Percentiles rank a stretch among this genome's conserved stretches.
Conservation (phyloP, 2,329 filamentous ascomycete species). For the Fusarium xyrophilum region DNA sequence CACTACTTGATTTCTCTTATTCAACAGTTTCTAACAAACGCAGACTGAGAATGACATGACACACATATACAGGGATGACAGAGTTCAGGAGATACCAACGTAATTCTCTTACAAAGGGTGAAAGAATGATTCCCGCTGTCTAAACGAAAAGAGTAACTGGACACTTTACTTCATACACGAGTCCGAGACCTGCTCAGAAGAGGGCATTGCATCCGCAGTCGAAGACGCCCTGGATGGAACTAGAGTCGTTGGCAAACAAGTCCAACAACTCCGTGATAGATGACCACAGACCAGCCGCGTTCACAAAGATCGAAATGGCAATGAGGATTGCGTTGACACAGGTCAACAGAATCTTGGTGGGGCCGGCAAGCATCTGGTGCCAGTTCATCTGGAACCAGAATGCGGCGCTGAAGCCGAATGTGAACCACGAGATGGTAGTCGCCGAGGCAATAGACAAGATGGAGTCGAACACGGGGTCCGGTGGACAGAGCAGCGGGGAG, state of each 20-base stretch:
- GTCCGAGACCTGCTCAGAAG: conserved; percentile 38
- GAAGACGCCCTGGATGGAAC: conserved; percentile 44
- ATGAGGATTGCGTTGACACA: conserved; percentile 44
- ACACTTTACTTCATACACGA: conserved; percentile 10
- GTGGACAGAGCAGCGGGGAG: conserved; percentile 44
- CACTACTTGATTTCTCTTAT: conserved; percentile 41
- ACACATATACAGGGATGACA: conserved; percentile 36
- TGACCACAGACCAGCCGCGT: conserved; percentile 47
- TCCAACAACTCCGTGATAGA: conserved; percentile 44
- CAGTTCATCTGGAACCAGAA: conserved; percentile 50
- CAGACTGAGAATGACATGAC: conserved; percentile 34
- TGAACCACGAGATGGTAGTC: conserved; percentile 49
- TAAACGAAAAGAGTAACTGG: conserved; percentile 24
- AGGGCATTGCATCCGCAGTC: conserved; percentile 47
- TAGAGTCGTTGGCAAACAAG: conserved; percentile 41
- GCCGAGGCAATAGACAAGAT: conserved; percentile 48
- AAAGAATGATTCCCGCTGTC: conserved; percentile 24
- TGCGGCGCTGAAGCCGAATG: conserved; percentile 47
- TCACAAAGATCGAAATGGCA: conserved; percentile 46
- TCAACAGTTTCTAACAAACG: conserved; percentile 36
- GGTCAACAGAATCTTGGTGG: conserved; percentile 42
- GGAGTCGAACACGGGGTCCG: conserved; percentile 48
- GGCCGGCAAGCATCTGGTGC: conserved; percentile 41
- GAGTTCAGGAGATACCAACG: conserved; percentile 6
- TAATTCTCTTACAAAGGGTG: conserved; percentile 26